Evolutionary conservation across 2,329 filamentous ascomycete genomes (phyloP), one percentile per base, ranked within the genome.

Genomic region (Talaromyces sp.): DNA sequence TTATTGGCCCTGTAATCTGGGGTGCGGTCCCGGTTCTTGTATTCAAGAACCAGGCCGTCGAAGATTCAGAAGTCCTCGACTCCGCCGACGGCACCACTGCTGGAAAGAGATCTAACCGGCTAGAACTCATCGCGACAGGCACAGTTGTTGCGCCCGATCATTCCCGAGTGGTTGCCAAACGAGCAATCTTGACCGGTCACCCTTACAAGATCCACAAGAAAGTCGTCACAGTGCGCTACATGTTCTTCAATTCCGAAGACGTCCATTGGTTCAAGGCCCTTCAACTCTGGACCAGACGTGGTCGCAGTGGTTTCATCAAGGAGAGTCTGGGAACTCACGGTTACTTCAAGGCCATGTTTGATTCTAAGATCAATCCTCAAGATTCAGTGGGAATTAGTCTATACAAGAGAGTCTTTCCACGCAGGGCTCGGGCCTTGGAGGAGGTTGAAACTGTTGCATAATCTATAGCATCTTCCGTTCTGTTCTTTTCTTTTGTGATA

Each of bases 341-440:
- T n/a, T 99, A 99, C 82, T 98, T 98, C 86, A 99, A 99, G 84
- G 95, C 95, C 13, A 97, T 90, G 1, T 99, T 99, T 81, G 96
- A 99, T 77, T 92, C 89, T 13, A 91, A 90, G 75, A 94, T 99
- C 77, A 98, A 97, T 78, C 93, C 95, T 1, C 91, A 97, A 80
- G 95, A 99, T 80, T 89, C 93, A 3, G 88, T 99, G 56, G 95
- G 92, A 59, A 90, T 98, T 68, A 96, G 92, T 79, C 75, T 95
- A 73, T 95, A 94, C 75, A 95, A 95, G 85, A 82, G 91, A 25
- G 88, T 94, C 67, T 95, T 89, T 85, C 95, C 95, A 8, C 84
- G 93, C 66, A 84, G 83, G 68, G 88, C 92, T 19, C 78, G 73
- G 68, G 73, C 78, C 66, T 81, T 83, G 81, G 77, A 78, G 61